Conservation (phyloP, 2,329 filamentous ascomycete genomes). For the Aspergillus brasiliensis region DNA sequence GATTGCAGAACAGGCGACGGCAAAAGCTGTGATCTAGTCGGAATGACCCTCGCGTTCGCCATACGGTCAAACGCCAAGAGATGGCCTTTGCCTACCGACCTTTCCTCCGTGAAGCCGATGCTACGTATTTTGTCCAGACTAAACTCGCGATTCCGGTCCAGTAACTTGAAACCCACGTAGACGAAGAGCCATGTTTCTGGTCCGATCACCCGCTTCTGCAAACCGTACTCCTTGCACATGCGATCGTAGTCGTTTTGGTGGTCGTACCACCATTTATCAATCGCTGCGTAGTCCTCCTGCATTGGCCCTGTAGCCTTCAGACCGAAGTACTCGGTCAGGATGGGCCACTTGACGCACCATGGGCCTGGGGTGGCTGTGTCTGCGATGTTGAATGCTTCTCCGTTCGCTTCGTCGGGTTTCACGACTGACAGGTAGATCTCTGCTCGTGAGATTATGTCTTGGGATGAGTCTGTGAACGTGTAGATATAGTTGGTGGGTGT, state of each 20-base stretch:
- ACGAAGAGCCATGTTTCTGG: conserved; percentile 22
- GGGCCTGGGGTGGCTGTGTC: conserved; percentile 20
- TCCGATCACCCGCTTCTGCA: conserved; percentile 16
- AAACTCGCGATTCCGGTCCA: conserved; percentile 23
- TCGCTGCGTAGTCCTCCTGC: conserved; percentile 13
- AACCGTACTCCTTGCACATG: conserved; percentile 24
- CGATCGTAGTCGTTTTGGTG: conserved; percentile 20
- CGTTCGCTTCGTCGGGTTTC: conserved; percentile 18
- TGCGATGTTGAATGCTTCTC: conserved; percentile 28
- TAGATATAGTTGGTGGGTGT: conserved; percentile 35
- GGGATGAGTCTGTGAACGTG: conserved; percentile 40
- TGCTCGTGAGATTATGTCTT: conserved; percentile 32
- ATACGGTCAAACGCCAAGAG: conserved; percentile 13
- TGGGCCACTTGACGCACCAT: conserved; percentile 25
- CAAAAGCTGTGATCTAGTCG: neutral
- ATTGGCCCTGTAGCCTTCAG: conserved; percentile 16
- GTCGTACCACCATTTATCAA: conserved; percentile 24
- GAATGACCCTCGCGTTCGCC: conserved; percentile 12
- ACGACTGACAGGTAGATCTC: conserved; percentile 29
- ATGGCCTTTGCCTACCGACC: conserved; percentile 22
- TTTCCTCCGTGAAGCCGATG: conserved; percentile 26
- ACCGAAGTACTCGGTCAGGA: conserved; percentile 24
- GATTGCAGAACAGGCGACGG: neutral
- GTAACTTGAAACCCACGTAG: conserved; percentile 14
- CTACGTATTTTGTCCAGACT: conserved; percentile 27